Evolutionary conservation across 495 filamentous ascomycete species (phyloP).

Genomic region (Lasiosphaeria hispida): DNA sequence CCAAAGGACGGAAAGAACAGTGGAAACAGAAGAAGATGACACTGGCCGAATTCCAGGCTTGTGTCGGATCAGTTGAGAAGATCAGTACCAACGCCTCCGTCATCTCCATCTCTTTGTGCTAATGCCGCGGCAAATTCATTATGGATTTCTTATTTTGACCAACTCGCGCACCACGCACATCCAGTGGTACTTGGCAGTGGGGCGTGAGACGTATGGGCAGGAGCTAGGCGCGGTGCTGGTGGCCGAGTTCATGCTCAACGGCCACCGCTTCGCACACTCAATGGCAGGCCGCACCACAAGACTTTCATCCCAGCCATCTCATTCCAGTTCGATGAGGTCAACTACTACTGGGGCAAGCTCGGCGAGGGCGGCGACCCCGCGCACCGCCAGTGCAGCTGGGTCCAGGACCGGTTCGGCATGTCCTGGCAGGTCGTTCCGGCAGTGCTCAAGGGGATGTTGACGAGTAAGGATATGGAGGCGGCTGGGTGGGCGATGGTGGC

Average conservation of each 20-base stretch:
- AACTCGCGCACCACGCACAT: constrained; percentile 17
- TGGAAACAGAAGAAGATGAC: too few relatives aligned
- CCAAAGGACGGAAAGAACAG: too few relatives aligned
- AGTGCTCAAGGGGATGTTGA: constrained; percentile 25
- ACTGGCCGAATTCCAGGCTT: too few relatives aligned
- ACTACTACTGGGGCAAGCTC: constrained; percentile 41
- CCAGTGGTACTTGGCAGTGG: constrained; percentile 22
- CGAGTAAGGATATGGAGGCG: constrained; percentile 17
- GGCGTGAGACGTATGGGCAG: constrained; percentile 23
- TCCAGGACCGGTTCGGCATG: constrained; percentile 38
- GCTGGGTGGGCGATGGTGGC: constrained; percentile 20
- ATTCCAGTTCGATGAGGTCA: constrained; percentile 38
- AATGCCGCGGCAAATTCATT: too few relatives aligned
- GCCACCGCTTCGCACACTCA: constrained; percentile 37
- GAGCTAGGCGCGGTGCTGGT: constrained; percentile 27
- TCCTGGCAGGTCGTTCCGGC: constrained; percentile 41
- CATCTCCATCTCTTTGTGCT: too few relatives aligned
- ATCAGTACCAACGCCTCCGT: too few relatives aligned
- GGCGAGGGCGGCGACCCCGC: constrained; percentile 29
- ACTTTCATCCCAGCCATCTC: constrained; percentile 32
- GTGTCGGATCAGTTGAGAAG: too few relatives aligned
- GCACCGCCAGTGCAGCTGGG: constrained; percentile 36
- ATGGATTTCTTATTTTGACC: too few relatives aligned
- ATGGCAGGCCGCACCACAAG: constrained; percentile 37
- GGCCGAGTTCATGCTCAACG: constrained; percentile 33